Evolutionary conservation across 2,329 filamentous ascomycete species (phyloP), one percentile per base, ranked within the genome.

Genomic region (Colletotrichum agaves): DNA sequence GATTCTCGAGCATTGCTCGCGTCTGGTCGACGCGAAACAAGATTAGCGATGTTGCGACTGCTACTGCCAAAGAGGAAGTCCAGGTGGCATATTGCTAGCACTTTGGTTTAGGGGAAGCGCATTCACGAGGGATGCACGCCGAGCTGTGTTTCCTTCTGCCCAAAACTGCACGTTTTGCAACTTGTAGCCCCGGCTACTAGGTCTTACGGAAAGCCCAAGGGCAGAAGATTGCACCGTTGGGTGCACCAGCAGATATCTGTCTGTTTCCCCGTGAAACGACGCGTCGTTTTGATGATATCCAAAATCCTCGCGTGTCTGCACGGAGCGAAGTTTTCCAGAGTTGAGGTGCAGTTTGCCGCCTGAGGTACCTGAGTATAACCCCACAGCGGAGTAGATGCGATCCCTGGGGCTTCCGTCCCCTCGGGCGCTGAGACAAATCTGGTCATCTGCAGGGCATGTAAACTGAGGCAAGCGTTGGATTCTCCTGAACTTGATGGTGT

Each of bases 331-430:
- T 63, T 67, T 63, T 67, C 23, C 50, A 35, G 63, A n/a, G n/a
- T 27, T 8, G 52, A 63, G 39, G 60, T 67, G 19, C 8, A 63
- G 35, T 15, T 50, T 17, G 31, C 49, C 44, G 59, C 41, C 61
- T 55, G 39, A 23, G 33, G 44, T 41, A 39, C 21, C 21, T 39
- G 27, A 27, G 59, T 35, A 52, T 12, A 67, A 58, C 64, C 60
- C 64, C 64, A 67, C 64, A 63, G 64, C 53, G 64, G 64, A 61
- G 61, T 61, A 41, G 44, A 52, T n/a, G 37, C 46, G 46, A 43
- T 53, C 44, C 59, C 57, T 63, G 57, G 63, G 56, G 49, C 57
- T 61, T 21, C 39, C n/a, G n/a, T 41, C 47, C 27, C 35, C 33
- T 8, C 27, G 1, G 49, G 31, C 56, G 37, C 27, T 61, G 62